Conservation (phyloP, 108 stramenopile species). For the Nitzschia sp. region DNA sequence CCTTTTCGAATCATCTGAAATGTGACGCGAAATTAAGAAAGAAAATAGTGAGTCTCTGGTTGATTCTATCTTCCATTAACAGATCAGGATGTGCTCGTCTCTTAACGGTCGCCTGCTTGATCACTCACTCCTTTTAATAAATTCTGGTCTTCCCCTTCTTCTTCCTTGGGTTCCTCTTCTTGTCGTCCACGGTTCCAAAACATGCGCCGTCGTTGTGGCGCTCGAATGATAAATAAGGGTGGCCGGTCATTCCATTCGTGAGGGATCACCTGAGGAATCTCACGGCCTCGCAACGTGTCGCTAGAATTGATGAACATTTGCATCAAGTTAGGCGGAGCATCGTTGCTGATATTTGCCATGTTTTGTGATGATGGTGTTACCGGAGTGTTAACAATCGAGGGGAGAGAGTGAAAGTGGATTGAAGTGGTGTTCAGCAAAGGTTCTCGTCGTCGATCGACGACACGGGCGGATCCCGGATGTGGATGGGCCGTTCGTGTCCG, state of each 20-base stretch:
- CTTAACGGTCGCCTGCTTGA: too few species aligned
- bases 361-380: too few species aligned
- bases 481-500: too few species aligned
- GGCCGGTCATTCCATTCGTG: conserved; percentile 48
- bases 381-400: too few species aligned
- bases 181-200: conserved; percentile 22
- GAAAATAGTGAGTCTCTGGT: neutral
- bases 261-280: conserved; percentile 41
- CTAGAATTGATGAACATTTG: conserved; percentile 50
- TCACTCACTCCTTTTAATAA: conserved; percentile 45
- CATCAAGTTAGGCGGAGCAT: conserved; percentile 28
- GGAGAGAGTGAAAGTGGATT: too few species aligned
- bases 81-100: too few species aligned
- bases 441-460: too few species aligned
- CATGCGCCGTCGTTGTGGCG: conserved; percentile 13
- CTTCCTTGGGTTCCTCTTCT: conserved; percentile 22
- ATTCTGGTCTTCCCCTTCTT: conserved; percentile 35
- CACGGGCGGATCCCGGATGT: too few species aligned
- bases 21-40: neutral
- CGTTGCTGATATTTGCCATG: too few species aligned
- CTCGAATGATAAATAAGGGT: conserved; percentile 28
- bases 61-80: too few species aligned
- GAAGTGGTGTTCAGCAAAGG: neutral
- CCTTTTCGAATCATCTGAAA: conserved; percentile 62
- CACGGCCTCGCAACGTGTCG: conserved; percentile 35